These are phyloP conservation scores for Scheffersomyces stipitis DNA, from an alignment of 805 yeast genomes.

Conservation along the genomic window DNA sequence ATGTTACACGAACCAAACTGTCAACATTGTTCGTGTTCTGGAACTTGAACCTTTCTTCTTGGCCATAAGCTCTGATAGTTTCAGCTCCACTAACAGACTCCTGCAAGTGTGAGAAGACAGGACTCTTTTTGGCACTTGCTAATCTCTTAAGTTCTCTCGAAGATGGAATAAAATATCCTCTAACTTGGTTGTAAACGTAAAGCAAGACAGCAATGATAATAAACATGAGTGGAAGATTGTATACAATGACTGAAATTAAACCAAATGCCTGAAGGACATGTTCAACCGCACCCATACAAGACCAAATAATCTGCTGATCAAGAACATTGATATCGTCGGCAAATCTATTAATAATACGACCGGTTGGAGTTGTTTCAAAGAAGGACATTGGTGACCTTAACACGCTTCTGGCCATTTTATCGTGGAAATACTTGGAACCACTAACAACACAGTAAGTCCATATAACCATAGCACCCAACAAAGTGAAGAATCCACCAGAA, in stretches of 20 bases:
- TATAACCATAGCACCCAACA: slow-evolving; percentile 27
- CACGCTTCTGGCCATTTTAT: slow-evolving; percentile 33
- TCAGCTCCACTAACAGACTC: slow-evolving; percentile 38
- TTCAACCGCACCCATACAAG: slow-evolving; percentile 22
- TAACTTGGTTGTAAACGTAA: slow-evolving; percentile 29
- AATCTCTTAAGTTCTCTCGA: slow-evolving; percentile 36
- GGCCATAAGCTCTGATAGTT: slow-evolving; percentile 33
- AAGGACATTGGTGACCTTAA: slow-evolving; percentile 42
- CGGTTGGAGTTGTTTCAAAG: slow-evolving; percentile 43
- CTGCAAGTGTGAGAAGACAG: slow-evolving; percentile 35
- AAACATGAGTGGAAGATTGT: slow-evolving; percentile 33
- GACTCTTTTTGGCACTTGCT: slow-evolving; percentile 29
- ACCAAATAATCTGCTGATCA: slow-evolving; percentile 35
- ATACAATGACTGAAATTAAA: slow-evolving; percentile 30
- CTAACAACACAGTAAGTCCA: slow-evolving; percentile 31
- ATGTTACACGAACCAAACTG: slow-evolving; percentile 19
- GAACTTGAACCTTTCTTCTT: slow-evolving; percentile 27
- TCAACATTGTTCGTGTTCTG: slow-evolving; percentile 25
- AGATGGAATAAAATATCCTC: slow-evolving; percentile 33
- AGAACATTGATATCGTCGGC: slow-evolving; percentile 35
- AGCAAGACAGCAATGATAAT: slow-evolving; percentile 24
- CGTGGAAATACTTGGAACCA: slow-evolving; percentile 35
- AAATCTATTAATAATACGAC: slow-evolving; percentile 39
- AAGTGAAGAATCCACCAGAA: slow-evolving; percentile 23
- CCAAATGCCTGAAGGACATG: slow-evolving; percentile 23